Conservation (phyloP, 1,284 basidiomycete genomes). For the Quambalaria eucalypti region DNA sequence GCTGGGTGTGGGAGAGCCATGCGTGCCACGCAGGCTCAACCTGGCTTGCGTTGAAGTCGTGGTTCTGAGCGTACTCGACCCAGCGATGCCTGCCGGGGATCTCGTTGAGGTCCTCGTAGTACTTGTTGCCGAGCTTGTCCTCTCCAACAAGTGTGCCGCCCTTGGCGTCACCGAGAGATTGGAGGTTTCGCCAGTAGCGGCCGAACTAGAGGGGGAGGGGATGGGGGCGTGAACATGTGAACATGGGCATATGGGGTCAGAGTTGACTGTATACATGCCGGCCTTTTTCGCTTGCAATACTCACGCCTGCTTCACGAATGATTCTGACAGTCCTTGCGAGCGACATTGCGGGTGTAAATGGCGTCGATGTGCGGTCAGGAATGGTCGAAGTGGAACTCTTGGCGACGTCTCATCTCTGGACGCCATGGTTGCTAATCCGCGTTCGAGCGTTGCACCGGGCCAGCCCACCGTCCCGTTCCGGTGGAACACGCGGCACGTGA, state of each 20-base stretch:
- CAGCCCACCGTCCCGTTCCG: too few species aligned
- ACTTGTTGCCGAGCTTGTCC: slow-evolving; percentile 45
- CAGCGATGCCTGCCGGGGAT: slow-evolving; percentile 38
- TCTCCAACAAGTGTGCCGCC: slow-evolving; percentile 39
- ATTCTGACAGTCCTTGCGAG: slow-evolving; percentile 37
- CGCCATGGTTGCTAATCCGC: too few species aligned
- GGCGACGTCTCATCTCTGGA: too few species aligned
- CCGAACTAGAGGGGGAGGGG: slow-evolving; percentile 6
- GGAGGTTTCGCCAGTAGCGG: slow-evolving; percentile 41
- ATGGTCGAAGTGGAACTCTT: too few species aligned
- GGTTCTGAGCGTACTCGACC: slow-evolving; percentile 38
- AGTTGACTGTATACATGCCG: too few species aligned
- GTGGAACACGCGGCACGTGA: too few species aligned
- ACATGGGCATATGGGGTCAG: not conserved
- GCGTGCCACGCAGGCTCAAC: slow-evolving; percentile 43
- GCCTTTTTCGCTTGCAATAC: not conserved
- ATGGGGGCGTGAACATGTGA: not conserved
- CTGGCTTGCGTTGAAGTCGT: slow-evolving; percentile 39
- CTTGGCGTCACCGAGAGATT: slow-evolving; percentile 45
- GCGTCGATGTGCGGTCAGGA: too few species aligned
- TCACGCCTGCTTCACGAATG: slow-evolving; percentile 33
- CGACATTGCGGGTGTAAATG: slow-evolving; percentile 32
- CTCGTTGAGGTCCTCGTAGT: slow-evolving; percentile 43
- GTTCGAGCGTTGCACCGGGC: too few species aligned
- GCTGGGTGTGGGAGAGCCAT: slow-evolving; percentile 40